Percentiles rank a stretch among this genome's conserved stretches.
Evolutionary conservation across 352 stramenopile genomes (phyloP).

Genomic region (Globisporangium abappressorium): DNA sequence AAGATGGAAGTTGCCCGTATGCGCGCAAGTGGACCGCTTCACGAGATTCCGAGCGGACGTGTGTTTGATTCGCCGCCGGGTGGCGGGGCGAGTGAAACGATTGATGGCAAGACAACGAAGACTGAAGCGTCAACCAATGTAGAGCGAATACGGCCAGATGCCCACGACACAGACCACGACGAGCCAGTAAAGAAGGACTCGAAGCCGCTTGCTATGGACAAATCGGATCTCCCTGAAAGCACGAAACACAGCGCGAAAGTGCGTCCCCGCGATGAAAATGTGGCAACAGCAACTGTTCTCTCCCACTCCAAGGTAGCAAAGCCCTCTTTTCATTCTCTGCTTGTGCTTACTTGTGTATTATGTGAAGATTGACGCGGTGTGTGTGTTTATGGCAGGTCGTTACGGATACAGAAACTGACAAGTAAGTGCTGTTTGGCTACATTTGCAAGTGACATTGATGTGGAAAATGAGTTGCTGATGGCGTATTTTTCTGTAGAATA

Average conservation of each 20-base stretch:
- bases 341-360: background rate
- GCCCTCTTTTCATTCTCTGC: too few relatives aligned
- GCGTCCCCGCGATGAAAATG: background rate
- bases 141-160: background rate
- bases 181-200: constrained; percentile 4
- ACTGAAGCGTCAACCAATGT: constrained; percentile 29
- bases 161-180: background rate
- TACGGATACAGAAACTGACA: background rate
- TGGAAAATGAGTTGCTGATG: constrained; percentile 1
- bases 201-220: background rate
- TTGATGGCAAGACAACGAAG: constrained; percentile 61
- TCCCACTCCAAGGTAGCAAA: background rate
- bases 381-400: background rate
- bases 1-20: constrained; percentile 41
- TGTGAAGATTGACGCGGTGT: background rate
- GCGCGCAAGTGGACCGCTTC: constrained; percentile 24
- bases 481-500: background rate
- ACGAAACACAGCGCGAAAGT: background rate
- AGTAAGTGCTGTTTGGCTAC: background rate
- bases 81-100: constrained; percentile 23
- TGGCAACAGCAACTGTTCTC: background rate
- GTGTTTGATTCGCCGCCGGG: constrained; percentile 50
- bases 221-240: background rate
- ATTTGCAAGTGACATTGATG: background rate
- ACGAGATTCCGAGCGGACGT: constrained; percentile 44